Evolutionary conservation across 1,284 basidiomycete genomes (phyloP).

Genomic region (Erythrobasidium hasegawianum): DNA sequence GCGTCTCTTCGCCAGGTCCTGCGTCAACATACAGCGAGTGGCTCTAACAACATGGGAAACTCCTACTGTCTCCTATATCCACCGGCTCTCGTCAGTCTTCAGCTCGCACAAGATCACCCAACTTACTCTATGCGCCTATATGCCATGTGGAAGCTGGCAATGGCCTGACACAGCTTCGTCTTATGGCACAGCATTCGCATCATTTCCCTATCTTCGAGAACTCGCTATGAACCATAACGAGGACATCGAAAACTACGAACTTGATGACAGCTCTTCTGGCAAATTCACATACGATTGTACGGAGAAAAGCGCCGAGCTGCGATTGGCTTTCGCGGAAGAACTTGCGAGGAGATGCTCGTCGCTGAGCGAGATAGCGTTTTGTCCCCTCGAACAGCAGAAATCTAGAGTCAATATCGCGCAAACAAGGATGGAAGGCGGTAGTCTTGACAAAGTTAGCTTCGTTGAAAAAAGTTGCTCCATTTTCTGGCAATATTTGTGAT

Average conservation of each 20-base stretch:
- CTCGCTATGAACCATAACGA: slow-evolving; percentile 27
- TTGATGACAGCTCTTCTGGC: not conserved
- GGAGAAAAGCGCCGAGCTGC: not conserved
- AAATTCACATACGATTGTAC: slow-evolving; percentile 11
- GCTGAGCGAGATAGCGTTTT: slow-evolving; percentile 3
- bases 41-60: not conserved
- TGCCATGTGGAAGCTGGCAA: slow-evolving; percentile 9
- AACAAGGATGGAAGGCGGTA: no score
- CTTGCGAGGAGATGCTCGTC: not conserved
- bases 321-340: not conserved
- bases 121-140: slow-evolving; percentile 19
- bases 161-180: slow-evolving; percentile 3
- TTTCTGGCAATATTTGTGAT: no score
- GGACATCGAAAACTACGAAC: not conserved
- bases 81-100: not conserved
- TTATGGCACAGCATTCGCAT: slow-evolving; percentile 10
- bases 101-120: not conserved
- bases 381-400: slow-evolving; percentile 20
- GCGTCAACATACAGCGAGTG: not conserved
- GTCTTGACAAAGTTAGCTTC: no score
- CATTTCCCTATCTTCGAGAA: not conserved
- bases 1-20: not conserved
- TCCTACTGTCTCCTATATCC: not conserved
- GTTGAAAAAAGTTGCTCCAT: no score
- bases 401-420: not conserved